phyloP scores from a whole-genome alignment of 148 eudicot species.

The Rhododendron molle region DNA sequence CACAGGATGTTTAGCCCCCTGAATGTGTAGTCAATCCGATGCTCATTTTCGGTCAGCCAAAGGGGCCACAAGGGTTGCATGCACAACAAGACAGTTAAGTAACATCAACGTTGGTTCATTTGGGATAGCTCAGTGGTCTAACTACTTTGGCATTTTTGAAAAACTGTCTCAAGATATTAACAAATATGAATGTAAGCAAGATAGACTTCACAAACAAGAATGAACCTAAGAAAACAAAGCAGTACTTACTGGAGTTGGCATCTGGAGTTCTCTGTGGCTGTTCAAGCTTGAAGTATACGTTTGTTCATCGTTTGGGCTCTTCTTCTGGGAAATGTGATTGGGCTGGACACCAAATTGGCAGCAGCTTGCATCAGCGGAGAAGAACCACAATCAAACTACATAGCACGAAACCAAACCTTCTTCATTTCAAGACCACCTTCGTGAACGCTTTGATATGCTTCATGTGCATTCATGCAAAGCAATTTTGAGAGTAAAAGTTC shows the following conservation, averaged over 20 bases:
- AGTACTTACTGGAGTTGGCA: constrained; percentile 4
- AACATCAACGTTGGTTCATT: neutral
- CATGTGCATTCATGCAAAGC: neutral
- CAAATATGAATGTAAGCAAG: neutral
- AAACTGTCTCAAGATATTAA: neutral
- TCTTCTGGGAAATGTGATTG: neutral
- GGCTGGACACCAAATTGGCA: neutral
- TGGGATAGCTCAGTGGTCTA: neutral
- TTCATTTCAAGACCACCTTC: neutral
- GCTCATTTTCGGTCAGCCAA: neutral
- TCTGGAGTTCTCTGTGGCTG: neutral
- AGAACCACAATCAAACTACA: neutral
- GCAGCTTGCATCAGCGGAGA: neutral
- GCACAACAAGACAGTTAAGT: neutral
- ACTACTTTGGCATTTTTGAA: neutral
- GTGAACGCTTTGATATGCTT: neutral
- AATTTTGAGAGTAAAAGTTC: neutral
- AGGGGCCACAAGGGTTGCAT: neutral
- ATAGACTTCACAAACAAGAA: neutral
- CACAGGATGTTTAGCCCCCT: neutral
- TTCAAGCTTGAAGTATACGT: neutral
- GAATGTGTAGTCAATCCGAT: neutral
- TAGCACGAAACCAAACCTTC: neutral
- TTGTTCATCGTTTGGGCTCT: neutral
- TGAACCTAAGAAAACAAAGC: too few species aligned